Conservation (phyloP, 441 rosid species). For the Aleurites moluccanus region DNA sequence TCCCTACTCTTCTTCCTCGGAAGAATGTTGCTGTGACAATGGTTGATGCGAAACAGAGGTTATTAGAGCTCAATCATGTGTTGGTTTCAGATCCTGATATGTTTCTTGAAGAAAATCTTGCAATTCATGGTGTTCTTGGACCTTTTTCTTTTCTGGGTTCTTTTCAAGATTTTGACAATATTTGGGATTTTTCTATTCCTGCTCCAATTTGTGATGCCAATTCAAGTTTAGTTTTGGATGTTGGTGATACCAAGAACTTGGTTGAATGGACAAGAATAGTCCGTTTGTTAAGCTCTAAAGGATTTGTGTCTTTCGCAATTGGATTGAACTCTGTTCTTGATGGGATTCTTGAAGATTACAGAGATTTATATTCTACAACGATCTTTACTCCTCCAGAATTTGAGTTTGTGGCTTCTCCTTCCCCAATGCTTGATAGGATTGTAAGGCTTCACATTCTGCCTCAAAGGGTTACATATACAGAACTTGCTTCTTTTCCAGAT, state of each 20-base stretch:
- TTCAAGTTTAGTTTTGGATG: slow-evolving; percentile 27
- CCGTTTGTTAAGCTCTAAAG: slow-evolving; percentile 58
- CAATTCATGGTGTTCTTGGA: slow-evolving; percentile 66
- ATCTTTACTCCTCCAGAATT: slow-evolving; percentile 66
- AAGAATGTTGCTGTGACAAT: slow-evolving; percentile 55
- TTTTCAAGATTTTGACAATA: slow-evolving; percentile 23
- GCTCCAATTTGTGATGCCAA: slow-evolving; percentile 36
- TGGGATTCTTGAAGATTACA: slow-evolving; percentile 47
- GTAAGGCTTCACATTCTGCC: slow-evolving; percentile 60
- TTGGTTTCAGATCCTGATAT: slow-evolving; percentile 61
- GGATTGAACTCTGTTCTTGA: slow-evolving; percentile 66
- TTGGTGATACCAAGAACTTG: slow-evolving; percentile 26
- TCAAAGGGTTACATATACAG: slow-evolving; percentile 36
- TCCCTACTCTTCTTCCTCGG: slow-evolving; percentile 52
- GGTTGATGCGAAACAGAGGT: slow-evolving; percentile 33
- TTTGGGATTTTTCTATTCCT: slow-evolving; percentile 35
- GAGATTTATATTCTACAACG: slow-evolving; percentile 48
- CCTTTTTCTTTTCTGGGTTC: slow-evolving; percentile 48
- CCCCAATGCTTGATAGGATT: slow-evolving; percentile 49
- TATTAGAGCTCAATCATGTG: slow-evolving; percentile 58
- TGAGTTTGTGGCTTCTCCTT: slow-evolving; percentile 43
- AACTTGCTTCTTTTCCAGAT: slow-evolving; percentile 50
- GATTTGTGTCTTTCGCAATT: slow-evolving; percentile 65
- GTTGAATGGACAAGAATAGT: slow-evolving; percentile 58
- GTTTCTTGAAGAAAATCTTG: slow-evolving; percentile 56